phyloP scores from a whole-genome alignment of 2,329 filamentous ascomycete genomes.

The Colletotrichum sp. region DNA sequence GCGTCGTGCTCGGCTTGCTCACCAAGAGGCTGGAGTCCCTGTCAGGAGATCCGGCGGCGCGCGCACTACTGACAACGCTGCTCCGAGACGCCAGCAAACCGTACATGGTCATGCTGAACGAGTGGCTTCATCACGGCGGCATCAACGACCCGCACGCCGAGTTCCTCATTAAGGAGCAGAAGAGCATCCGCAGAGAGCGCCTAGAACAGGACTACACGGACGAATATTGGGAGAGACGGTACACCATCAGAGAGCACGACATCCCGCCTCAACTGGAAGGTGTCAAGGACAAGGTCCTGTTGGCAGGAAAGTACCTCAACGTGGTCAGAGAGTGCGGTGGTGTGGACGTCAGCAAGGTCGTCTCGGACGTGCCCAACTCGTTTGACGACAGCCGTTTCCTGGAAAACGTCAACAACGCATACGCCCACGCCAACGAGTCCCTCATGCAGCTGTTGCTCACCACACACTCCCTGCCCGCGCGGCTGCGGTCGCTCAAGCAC shows the following conservation, averaged over 20 bases:
- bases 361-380: slow-evolving; percentile 85
- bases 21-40: slow-evolving; percentile 85
- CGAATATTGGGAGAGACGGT: slow-evolving; percentile 98
- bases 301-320: slow-evolving; percentile 97
- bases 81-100: slow-evolving; percentile 88
- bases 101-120: slow-evolving; percentile 98
- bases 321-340: slow-evolving; percentile 97
- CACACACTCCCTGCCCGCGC: slow-evolving; percentile 86
- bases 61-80: slow-evolving; percentile 79
- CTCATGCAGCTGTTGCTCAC: slow-evolving; percentile 90
- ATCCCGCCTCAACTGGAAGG: slow-evolving; percentile 90
- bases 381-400: slow-evolving; percentile 93
- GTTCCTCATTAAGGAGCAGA: slow-evolving; percentile 94
- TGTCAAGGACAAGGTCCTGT: slow-evolving; percentile 91
- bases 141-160: slow-evolving; percentile 95
- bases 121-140: slow-evolving; percentile 95
- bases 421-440: slow-evolving; percentile 94
- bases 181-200: slow-evolving; percentile 89
- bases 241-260: slow-evolving; percentile 90
- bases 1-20: slow-evolving; percentile 87
- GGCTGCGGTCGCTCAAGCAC: slow-evolving; percentile 91
- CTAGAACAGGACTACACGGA: slow-evolving; percentile 97
- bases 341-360: slow-evolving; percentile 89
- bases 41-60: slow-evolving; percentile 90
- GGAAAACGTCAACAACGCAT: slow-evolving; percentile 94